Evolutionary conservation across 2,329 filamentous ascomycete species (phyloP), one percentile per base, ranked within the genome.

Genomic region (Beauveria scarabaeidicola): DNA sequence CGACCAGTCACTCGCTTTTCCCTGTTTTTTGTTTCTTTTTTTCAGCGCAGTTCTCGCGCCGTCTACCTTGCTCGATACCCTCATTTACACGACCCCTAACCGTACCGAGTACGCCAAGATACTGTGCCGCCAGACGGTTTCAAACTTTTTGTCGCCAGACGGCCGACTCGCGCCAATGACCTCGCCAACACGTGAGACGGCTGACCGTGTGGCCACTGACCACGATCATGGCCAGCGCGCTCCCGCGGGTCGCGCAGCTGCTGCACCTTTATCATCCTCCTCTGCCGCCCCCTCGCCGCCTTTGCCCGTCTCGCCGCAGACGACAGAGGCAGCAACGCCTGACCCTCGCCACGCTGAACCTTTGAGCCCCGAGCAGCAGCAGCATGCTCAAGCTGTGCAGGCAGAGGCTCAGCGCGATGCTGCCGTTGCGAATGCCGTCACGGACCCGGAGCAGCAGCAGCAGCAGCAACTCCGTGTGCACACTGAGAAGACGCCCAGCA

Each of bases 1-100:
- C 13, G 46, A 23, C 55, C 55, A 51, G 55, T 51, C 55, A 51
- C n/a, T 51, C 55, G 46, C 47, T 58, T 41, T 50, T 25, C 29
- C 29, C 29, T 23, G n/a, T 29, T 10, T 27, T 41, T 40, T 15
- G 8, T 21, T 10, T 7, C 7, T 19, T n/a, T 11, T 5, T 32
- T 7, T 32, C 9, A 41, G 32, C 29, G 3, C 11, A 21, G 7
- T 3, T 41, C 7, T 27, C 46, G 11, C 29, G 29, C 29, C 29
- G 29, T 32, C 29, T 32, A 13, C 4, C 4, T 27, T 15, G 17
- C 19, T 36, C 44, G 27, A 38, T 48, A 40, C 44, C 19, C 23
- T 38, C 54, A 29, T 36, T 40, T 48, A 41, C 52, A 47, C 40
- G 17, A 36, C 15, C 25, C 17, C 47, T 10, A n/a, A n/a, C n/a